Evolutionary conservation across 192 early-diverging fungal genomes (phyloP).

Genomic region (Rhizophagus sp.): DNA sequence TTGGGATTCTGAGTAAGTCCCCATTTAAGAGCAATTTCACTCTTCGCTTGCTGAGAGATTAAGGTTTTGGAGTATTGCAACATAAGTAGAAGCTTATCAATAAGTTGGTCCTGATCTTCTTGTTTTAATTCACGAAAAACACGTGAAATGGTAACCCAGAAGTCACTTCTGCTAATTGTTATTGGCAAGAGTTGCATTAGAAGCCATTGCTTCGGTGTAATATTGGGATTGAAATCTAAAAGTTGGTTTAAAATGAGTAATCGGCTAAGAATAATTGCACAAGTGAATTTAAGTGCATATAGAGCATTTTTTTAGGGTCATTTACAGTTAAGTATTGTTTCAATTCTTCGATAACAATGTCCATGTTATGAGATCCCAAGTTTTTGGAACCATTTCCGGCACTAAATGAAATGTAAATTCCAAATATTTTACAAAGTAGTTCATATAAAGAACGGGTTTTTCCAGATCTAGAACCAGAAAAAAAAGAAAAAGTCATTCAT

Average conservation of each 20-base stretch:
- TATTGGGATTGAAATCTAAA: background rate
- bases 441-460: background rate
- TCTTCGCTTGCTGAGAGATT: no score
- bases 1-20: no score
- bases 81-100: background rate
- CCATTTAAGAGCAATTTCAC: no score
- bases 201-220: background rate
- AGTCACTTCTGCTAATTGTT: background rate
- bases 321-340: background rate
- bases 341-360: background rate
- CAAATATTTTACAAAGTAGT: background rate
- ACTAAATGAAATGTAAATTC: background rate
- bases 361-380: background rate
- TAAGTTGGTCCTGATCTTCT: background rate
- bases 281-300: background rate
- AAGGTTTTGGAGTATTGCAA: background rate
- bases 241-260: background rate
- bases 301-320: background rate
- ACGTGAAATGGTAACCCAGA: background rate
- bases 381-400: background rate
- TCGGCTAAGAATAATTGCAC: background rate
- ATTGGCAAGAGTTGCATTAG: background rate
- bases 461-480: background rate
- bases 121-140: background rate
- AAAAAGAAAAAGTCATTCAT: background rate